Conservation (phyloP, 2,329 filamentous ascomycete species). For the Huntiella decipiens region DNA sequence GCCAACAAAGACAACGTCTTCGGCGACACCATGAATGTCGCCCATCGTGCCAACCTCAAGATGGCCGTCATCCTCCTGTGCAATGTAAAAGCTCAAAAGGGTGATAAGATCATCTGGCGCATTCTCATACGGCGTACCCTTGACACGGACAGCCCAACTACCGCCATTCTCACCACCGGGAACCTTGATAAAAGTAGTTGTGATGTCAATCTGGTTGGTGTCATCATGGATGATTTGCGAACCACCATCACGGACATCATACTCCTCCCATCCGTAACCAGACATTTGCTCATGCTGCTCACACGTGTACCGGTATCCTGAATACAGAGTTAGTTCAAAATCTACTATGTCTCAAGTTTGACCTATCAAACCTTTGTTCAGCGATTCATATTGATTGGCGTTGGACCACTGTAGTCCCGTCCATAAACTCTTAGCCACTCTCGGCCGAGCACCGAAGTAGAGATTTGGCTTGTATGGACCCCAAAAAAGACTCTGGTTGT, state of each 20-base stretch:
- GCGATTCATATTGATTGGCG: constrained; percentile 56
- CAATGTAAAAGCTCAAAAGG: constrained; percentile 64
- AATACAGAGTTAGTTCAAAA: neutral
- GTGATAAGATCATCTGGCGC: constrained; percentile 50
- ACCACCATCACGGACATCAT: constrained; percentile 74
- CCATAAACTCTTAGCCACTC: constrained; percentile 62
- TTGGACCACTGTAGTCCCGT: constrained; percentile 78
- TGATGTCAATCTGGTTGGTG: constrained; percentile 74
- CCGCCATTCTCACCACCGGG: constrained; percentile 71
- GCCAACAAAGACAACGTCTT: constrained; percentile 52
- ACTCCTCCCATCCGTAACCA: constrained; percentile 96
- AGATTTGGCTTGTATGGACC: constrained; percentile 86
- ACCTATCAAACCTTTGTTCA: constrained; percentile 60
- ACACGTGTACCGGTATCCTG: constrained; percentile 55
- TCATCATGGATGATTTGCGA: constrained; percentile 81
- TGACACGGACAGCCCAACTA: constrained; percentile 80
- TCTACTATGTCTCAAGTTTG: constrained; percentile 20
- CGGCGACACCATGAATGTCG: constrained; percentile 28
- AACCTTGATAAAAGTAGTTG: constrained; percentile 84
- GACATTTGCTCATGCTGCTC: constrained; percentile 88
- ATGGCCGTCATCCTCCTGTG: constrained; percentile 53
- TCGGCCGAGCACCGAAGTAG: constrained; percentile 78
- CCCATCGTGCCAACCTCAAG: constrained; percentile 35
- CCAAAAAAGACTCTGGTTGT: constrained; percentile 83
- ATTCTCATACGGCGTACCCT: constrained; percentile 56